Evolutionary conservation across 768 basidiomycete species (phyloP), one percentile per base, ranked within the genome.

Genomic region (Mycena leptocephala): DNA sequence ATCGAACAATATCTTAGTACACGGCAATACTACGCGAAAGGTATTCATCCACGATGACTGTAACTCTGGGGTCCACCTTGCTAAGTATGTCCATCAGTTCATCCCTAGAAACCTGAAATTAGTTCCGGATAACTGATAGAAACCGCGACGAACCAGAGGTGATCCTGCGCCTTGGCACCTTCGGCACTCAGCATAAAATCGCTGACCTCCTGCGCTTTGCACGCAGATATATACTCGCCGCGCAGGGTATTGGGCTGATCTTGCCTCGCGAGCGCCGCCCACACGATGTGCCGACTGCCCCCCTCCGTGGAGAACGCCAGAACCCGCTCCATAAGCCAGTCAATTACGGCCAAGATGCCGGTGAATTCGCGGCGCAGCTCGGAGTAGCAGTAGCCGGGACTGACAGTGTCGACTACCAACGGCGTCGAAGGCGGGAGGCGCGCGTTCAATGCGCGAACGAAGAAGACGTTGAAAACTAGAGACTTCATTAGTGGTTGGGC

Each of bases 351-450:
- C 33, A 9, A 9, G 22, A 69, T 32, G 0, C 80, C 81, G 2
- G 63, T 53, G 6, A 86, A n/a, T 9, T 80, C 76, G 30, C 85
- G 76, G 0, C 81, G 78, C 1, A 90, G 79, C 26, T 85, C 83
- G 9, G 88, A 88, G 24, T 78, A 64, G 78, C 88, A 88, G 77
- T 83, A 86, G 2, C 88, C 89, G n/a, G 89, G 89, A 65, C 86
- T 85, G 37, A 87, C 82, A 39, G 83, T 55, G 69, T 84, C 83
- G 69, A 86, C 82, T 39, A 87, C 85, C 24, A 88, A 70, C 0
- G 83, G 73, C 10, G 48, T 48, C 6, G 48, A 48, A 3, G 2
- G 80, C 3, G 79, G 48, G n/a, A 89, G 79, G 26, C 80, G 82
- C 13, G 79, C 82, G 14, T 79, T 81, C 1, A 90, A 79, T 3